Base-by-base conservation (phyloP, 1,139 yeast genomes). In the Ogataea hybrid region DNA sequence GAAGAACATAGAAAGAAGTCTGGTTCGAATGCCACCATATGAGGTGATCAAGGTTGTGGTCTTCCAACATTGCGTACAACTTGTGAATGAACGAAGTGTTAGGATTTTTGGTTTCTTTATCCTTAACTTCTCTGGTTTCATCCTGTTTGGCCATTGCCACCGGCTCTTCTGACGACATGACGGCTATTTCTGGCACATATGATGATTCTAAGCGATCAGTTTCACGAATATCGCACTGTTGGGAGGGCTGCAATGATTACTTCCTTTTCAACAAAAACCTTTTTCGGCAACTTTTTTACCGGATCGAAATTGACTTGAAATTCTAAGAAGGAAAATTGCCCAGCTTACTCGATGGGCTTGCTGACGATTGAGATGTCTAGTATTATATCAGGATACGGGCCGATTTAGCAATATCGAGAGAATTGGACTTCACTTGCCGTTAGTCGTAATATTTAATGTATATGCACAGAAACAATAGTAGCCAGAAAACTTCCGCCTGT, bases 21-120 rank as follows among this genome's bases (percentile, higher is more conserved):
- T 73, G 76, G 36, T 78, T 81, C 40, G 71, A 64, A 37, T 79
- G 74, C 97, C 97, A 92, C 77, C 90, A 80, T 33, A 90, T 87
- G 45, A 81, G 63, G 45, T 73, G 76, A 51, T 65, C 59, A 31
- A 79, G 62, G 34, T 65, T 54, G 28, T 68, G 66, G 54, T 79
- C 83, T 53, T 74, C 79, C 38, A 79, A 70, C 84, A 79, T 79
- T 44, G 71, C 65, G 62, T 77, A 79, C 25, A 79, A 68, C 53
- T 79, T 79, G 60, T 79, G 83, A 46, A 79, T 76, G 57, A 79
- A 79, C 10, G 81, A 80, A 3, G 81, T 68, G 32, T 37, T 41
- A 23, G 33, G 27, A 25, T 31, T 37, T 27, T 39, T 34, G 14
- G 33, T 11, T 7, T 40, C 43, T 23, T 29, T 47, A 5, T 41